Conservation (phyloP, 345 rosid genomes). For the Firmiana major region DNA sequence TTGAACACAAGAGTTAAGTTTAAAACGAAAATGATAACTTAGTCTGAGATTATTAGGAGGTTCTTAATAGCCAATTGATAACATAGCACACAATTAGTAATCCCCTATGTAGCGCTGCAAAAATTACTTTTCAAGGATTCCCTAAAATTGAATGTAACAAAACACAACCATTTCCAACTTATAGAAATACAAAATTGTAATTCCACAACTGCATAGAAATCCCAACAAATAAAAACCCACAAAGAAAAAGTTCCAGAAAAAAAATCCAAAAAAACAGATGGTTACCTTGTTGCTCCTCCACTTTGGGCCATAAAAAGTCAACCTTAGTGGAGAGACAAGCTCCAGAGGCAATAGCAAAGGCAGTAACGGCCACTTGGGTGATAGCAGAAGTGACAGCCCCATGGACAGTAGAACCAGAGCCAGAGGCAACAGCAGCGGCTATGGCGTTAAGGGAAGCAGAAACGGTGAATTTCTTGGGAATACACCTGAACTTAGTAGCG, state of each 20-base stretch:
- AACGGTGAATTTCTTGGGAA: constrained; percentile 29
- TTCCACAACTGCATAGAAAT: background rate
- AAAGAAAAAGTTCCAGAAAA: background rate
- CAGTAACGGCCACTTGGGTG: constrained; percentile 64
- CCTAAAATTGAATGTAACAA: background rate
- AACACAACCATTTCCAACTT: background rate
- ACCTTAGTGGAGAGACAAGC: constrained; percentile 77
- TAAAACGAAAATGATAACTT: too few relatives aligned
- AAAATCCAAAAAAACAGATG: background rate
- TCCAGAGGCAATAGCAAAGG: constrained; percentile 73
- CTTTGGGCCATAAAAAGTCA: constrained; percentile 68
- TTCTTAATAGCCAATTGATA: background rate
- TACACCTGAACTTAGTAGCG: constrained; percentile 25
- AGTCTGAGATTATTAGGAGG: background rate
- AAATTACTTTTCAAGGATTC: background rate
- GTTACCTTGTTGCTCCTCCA: constrained; percentile 55
- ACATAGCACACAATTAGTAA: background rate
- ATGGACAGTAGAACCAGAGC: constrained; percentile 35
- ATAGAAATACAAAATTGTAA: background rate
- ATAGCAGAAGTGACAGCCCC: constrained; percentile 64
- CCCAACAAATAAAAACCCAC: background rate
- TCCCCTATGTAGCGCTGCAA: background rate
- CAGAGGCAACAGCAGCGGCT: constrained; percentile 40
- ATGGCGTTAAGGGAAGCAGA: constrained; percentile 42
- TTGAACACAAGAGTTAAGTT: too few relatives aligned